phyloP scores from a whole-genome alignment of 1,284 basidiomycete species.

The Sanguinoderma infundibulare region DNA sequence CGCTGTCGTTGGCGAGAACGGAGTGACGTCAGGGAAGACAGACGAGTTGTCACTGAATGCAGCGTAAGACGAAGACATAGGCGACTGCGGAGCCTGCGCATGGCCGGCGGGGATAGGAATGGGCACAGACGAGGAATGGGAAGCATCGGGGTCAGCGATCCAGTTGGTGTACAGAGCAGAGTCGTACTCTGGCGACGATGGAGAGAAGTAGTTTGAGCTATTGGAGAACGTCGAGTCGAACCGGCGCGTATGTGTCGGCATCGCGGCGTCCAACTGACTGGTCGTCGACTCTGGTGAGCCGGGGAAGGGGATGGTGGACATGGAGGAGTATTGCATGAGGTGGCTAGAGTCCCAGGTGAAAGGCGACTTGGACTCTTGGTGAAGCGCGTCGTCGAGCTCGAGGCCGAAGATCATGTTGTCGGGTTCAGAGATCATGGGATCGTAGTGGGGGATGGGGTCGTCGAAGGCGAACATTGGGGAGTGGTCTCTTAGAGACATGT shows the following conservation, averaged over 20 bases:
- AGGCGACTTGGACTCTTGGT: constrained; percentile 37
- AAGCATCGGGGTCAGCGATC: constrained; percentile 61
- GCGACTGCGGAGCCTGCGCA: constrained; percentile 37
- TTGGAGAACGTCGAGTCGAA: constrained; percentile 31
- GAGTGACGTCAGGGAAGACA: constrained; percentile 49
- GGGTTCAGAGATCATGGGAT: constrained; percentile 32
- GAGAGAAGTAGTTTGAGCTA: constrained; percentile 37
- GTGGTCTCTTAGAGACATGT: constrained; percentile 47
- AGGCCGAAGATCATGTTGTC: constrained; percentile 67
- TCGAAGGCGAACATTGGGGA: constrained; percentile 51
- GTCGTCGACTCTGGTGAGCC: constrained; percentile 41
- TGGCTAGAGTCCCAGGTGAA: constrained; percentile 47
- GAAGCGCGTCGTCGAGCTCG: constrained; percentile 63
- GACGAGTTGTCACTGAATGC: constrained; percentile 39
- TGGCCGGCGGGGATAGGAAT: constrained; percentile 61
- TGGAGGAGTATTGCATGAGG: constrained; percentile 26
- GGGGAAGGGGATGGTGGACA: constrained; percentile 34
- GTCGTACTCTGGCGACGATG: constrained; percentile 44
- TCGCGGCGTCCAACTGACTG: constrained; percentile 30
- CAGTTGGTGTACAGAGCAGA: constrained; percentile 53
- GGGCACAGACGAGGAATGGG: constrained; percentile 50
- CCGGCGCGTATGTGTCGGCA: constrained; percentile 29
- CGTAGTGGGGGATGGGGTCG: constrained; percentile 49
- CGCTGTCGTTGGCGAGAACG: constrained; percentile 59
- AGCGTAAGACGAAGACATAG: constrained; percentile 27